These are phyloP conservation scores for Teratosphaeria pseudoeucalypti DNA, from an alignment of 2,329 filamentous ascomycete species.

Conservation along the genomic window DNA sequence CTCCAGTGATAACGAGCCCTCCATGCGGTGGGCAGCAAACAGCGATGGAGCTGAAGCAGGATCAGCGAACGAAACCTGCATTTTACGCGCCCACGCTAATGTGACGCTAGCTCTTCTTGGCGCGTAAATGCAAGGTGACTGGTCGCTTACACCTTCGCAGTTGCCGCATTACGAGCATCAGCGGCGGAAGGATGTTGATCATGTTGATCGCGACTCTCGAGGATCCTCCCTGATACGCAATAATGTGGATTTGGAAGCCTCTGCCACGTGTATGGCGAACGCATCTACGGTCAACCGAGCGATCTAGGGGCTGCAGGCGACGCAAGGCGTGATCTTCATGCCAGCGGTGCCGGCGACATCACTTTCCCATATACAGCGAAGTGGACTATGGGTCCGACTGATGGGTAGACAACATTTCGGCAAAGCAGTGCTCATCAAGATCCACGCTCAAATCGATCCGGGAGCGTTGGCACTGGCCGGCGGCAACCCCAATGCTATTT, in stretches of 20 bases:
- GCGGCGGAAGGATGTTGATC: neutral
- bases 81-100: neutral
- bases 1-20: too few species aligned
- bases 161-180: neutral
- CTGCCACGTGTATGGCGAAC: neutral
- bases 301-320: too few species aligned
- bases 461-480: too few species aligned
- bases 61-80: neutral
- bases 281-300: too few species aligned
- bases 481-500: too few species aligned
- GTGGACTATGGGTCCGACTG: too few species aligned
- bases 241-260: neutral
- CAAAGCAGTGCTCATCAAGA: too few species aligned
- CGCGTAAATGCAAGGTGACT: neutral
- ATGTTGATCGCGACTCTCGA: neutral
- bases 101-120: neutral
- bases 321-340: too few species aligned
- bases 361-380: too few species aligned
- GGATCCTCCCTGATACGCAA: neutral
- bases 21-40: neutral
- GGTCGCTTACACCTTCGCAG: neutral
- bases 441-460: too few species aligned
- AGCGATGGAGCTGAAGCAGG: neutral
- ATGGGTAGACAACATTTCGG: too few species aligned
- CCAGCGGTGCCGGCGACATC: too few species aligned